Conservation (phyloP, 331 rosid species). For the Quercus tomentella region DNA sequence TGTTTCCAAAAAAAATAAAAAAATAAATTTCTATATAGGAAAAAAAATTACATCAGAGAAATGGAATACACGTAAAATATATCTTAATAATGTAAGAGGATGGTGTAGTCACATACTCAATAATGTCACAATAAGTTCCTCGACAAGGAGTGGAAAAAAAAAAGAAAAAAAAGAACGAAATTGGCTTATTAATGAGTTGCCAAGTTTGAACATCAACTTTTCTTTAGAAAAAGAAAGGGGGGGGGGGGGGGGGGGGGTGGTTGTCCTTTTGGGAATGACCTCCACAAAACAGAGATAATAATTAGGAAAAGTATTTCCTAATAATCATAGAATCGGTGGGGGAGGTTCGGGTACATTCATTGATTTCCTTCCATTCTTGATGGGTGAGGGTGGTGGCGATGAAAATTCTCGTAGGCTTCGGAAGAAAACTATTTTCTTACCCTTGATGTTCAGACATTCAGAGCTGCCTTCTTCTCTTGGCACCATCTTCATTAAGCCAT, state of each 20-base stretch:
- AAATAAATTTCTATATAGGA: no score
- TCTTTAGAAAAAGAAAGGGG: no score
- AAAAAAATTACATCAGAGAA: no score
- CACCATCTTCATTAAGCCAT: conserved; percentile 1
- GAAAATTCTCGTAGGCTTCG: background rate
- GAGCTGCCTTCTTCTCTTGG: conserved; percentile 3
- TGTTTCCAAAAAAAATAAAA: no score
- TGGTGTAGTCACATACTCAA: no score
- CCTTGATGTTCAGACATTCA: background rate
- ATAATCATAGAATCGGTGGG: background rate
- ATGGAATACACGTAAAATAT: no score
- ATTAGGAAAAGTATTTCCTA: background rate
- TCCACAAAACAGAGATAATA: background rate
- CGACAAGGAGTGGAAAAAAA: no score
- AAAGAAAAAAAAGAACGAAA: background rate
- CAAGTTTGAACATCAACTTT: background rate
- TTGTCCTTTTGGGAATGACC: background rate
- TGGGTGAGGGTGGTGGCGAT: conserved; percentile 23
- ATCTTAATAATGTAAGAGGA: no score
- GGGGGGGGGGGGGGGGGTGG: no score
- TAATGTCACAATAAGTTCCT: no score
- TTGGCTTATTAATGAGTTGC: background rate
- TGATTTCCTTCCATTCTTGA: background rate
- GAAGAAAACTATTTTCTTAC: background rate
- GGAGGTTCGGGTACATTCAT: background rate